Conservation (phyloP, 768 basidiomycete species). For the Tylopilus plumbeoviolaceoides region DNA sequence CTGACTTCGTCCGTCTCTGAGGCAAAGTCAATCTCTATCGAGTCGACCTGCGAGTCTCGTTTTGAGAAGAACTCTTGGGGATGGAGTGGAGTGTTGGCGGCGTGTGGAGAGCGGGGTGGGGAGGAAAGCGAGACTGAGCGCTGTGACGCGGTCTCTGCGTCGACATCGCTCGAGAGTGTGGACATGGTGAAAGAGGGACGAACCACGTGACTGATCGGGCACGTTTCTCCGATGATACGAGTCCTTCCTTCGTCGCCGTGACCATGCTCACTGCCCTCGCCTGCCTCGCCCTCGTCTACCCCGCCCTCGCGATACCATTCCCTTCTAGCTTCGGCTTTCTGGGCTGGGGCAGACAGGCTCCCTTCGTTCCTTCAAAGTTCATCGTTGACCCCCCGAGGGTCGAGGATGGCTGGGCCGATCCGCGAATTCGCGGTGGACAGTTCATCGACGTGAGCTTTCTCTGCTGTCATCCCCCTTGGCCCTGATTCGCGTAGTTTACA, state of each 20-base stretch:
- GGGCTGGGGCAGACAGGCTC: constrained; percentile 9
- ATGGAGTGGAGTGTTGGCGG: constrained; percentile 19
- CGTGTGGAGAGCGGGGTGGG: constrained; percentile 49
- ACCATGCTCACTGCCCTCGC: constrained; percentile 14
- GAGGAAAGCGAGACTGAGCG: constrained; percentile 74
- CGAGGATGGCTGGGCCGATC: constrained; percentile 55
- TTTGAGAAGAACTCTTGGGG: constrained; percentile 32
- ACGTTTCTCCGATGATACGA: background rate
- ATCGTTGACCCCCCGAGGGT: constrained; percentile 13
- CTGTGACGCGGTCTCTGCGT: constrained; percentile 76
- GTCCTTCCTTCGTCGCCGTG: background rate
- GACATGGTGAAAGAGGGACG: constrained; percentile 2
- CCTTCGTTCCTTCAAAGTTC: constrained; percentile 1
- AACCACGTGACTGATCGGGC: constrained; percentile 18
- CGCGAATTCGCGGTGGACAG: constrained; percentile 66
- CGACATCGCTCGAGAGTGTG: constrained; percentile 37
- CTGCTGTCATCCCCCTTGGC: background rate
- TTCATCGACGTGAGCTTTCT: constrained; percentile 63
- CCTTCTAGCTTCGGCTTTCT: background rate
- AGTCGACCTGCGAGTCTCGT: constrained; percentile 44
- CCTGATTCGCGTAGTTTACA: constrained; percentile 48
- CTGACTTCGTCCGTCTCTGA: constrained; percentile 53
- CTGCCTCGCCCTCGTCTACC: constrained; percentile 12
- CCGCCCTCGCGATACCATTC: constrained; percentile 14
- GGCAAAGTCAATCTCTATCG: constrained; percentile 50